Evolutionary conservation across 2,329 filamentous ascomycete genomes (phyloP), one percentile per base, ranked within the genome.

Genomic region (Talaromyces verruculosus): DNA sequence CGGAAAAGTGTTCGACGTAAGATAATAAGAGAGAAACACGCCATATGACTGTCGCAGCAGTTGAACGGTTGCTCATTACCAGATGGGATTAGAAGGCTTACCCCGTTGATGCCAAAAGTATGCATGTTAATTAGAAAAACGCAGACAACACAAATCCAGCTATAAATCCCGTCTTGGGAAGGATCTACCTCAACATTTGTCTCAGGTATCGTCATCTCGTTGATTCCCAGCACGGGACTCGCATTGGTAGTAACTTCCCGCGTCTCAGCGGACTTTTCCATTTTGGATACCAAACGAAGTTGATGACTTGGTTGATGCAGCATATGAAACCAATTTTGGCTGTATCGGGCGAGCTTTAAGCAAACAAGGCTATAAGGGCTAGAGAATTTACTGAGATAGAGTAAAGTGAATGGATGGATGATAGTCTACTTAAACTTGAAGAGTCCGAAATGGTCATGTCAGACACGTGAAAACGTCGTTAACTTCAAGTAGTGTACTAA

Each of bases 91-190:
- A 22, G 33, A 49, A 49, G 22, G 45, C 83, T 66, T 70, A 86
- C 84, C 64, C 85, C 87, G 74, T 92, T 92, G 68, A 92, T 79
- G 6, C 90, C 90, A 90, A 89, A 92, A 0, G 89, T 91, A 73
- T 92, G 89, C 8, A 84, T 86, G 72, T 90, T 91, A 65, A 90
- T 84, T 68, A 86, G 76, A 61, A 84, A 82, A 68, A 84, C 79
- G 49, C 81, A 82, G 2, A 80, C 71, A 22, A 86, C 83, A 63
- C 87, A 86, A 22, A 87, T 81, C 86, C 86, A 88, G 67, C 86
- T 85, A 77, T 87, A 88, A 22, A 85, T 85, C 47, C 86, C 85
- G 70, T 88, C 85, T 51, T 80, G 80, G 43, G 78, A 77, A 35
- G 47, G 47, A 22, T 66, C 64, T 49, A 49, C 45, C 22, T 49